Base-by-base conservation (phyloP, 2,329 filamentous ascomycete species). In the Epichloe gansuensis region DNA sequence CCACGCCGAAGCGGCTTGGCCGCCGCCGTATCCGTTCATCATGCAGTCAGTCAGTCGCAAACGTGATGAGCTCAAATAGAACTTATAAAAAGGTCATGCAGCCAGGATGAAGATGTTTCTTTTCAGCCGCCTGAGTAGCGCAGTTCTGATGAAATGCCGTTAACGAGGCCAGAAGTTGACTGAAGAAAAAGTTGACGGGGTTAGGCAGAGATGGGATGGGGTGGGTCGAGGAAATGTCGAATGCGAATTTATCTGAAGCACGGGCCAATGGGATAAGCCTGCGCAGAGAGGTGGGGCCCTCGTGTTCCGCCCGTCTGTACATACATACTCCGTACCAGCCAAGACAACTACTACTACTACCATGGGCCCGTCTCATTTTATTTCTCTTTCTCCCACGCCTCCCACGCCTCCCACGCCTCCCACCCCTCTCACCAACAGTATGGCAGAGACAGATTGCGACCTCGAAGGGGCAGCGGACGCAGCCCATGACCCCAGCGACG, bases 1-100 rank as follows among this genome's bases (percentile, higher is more conserved):
- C 91, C 91, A 96, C 44, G 79, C 66, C 52, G 75, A 69, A 50
- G 77, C 73, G 38, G 57, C 52, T 56, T 75, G 72, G 64, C 77
- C 72, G 60, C 77, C 72, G 60, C 72, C 72, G 57, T 66, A 73
- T 55, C 76, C 79, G 66, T 80, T 85, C 81, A 86, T 86, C 55
- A 51, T 56, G 58, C 53, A 54, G 51, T 48, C 46, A 35, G 21
- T 3, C 15, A 13, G 42, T 23, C 11, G 34, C 3, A 23, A n/a
- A 21, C 15, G 34, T 7, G 25, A 23, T 28, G 9, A 39, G 13
- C 13, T 34, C 35, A 17, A 11, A 11, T 34, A n/a, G 43, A 5
- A 37, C 23, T 35, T 17, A 39, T 6, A 15, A 23, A 7, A 6
- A 25, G 25, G 25, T 34, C 6, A 3, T 3, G 44, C 28, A 42